Base-by-base conservation (phyloP, 306 rosid genomes). In the Prunus mongolica region DNA sequence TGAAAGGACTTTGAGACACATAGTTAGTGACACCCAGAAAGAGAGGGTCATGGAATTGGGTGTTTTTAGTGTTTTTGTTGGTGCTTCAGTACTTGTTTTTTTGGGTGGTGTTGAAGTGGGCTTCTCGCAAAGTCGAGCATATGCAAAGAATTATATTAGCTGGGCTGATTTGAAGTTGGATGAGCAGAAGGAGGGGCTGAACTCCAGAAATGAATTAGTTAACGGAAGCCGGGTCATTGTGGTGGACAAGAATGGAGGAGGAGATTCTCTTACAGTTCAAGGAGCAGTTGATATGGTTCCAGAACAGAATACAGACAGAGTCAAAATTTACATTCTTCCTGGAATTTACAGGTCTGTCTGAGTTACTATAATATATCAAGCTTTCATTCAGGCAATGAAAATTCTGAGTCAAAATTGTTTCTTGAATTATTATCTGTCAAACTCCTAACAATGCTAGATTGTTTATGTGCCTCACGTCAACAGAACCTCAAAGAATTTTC, bases 201-300 rank as follows among this genome's bases (percentile, higher is more conserved):
- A 75, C 34, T 70, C 71, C 10, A 41, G 76, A 49, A 34, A 77
- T 47, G 57, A 62, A 8, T 28, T 38, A 10, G 49, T 68, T 0
- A 79, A 75, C 3, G 32, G 54, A 18, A 71, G 57, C 16, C 50
- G 84, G 44, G 66, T 90, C 9, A 87, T 95, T 63, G 84, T 88
- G 58, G 99, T 95, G 45, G 91, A 90, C 61, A 82, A 83, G 32
- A 69, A 81, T 72, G 93, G 96, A 0, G 65, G 66, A 20, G 97
- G 99, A 52, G 81, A 92, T 69, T 92, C 97, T 3, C 44, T 57
- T 18, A 95, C 99, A 55, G 90, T 95, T 84, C 97, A 92, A 84
- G 97, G 91, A 34, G 98, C 97, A 0, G 89, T 92, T 55, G 90
- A 95, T 72, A 71, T 92, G 92, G 89, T 92, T 81, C 96, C 97